These are phyloP conservation scores for Funneliformis geosporum DNA, from an alignment of 192 early-diverging fungal genomes.

Conservation along the genomic window DNA sequence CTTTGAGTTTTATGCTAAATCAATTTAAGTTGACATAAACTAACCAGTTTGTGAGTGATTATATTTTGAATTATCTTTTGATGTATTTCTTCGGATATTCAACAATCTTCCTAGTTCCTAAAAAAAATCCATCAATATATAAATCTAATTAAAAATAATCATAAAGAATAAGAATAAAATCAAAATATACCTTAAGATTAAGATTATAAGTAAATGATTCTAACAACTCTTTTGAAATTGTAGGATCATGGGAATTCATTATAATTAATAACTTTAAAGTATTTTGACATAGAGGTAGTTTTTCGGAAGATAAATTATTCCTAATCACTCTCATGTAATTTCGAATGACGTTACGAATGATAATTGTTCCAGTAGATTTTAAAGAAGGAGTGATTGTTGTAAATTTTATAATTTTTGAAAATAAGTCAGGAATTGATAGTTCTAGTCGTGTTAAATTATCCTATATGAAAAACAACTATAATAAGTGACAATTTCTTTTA, in stretches of 20 bases:
- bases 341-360: conserved; percentile 55
- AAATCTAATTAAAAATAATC: background rate
- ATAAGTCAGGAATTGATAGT: conserved; percentile 59
- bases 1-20: background rate
- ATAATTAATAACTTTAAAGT: conserved; percentile 63
- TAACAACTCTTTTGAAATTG: conserved; percentile 65
- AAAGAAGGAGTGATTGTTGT: conserved; percentile 41
- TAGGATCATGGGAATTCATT: conserved; percentile 57
- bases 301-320: conserved; percentile 60
- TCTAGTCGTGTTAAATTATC: conserved; percentile 58
- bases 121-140: background rate
- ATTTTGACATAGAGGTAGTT: conserved; percentile 59
- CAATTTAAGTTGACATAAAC: background rate
- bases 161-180: conserved; percentile 30
- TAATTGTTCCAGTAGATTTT: conserved; percentile 44
- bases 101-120: conserved; percentile 45
- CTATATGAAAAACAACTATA: conserved; percentile 1
- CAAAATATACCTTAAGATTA: conserved; percentile 44
- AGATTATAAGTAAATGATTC: conserved; percentile 74
- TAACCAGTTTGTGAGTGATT: background rate
- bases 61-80: conserved; percentile 36
- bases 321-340: conserved; percentile 69
- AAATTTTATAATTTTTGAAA: conserved; percentile 59
- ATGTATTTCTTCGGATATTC: conserved; percentile 34
- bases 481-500: background rate